Percentiles rank a stretch among this genome's conserved stretches.
These are phyloP conservation scores for Cercospora zeina DNA, from an alignment of 2,329 filamentous ascomycete genomes.

Conservation along the genomic window DNA sequence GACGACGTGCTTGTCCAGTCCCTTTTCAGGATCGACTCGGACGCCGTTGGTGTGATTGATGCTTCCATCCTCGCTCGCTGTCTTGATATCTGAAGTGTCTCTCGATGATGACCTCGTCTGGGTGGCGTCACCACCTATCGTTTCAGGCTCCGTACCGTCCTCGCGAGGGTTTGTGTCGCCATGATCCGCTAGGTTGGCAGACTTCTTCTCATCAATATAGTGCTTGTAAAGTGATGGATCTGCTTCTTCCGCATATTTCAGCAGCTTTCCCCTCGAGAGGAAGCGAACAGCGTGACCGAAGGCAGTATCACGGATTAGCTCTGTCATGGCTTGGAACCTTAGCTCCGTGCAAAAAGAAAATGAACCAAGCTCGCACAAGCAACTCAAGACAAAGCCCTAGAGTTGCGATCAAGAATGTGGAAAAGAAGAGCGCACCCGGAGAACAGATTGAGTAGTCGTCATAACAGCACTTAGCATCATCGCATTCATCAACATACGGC, in stretches of 20 bases:
- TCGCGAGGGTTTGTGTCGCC: slow-evolving; percentile 44
- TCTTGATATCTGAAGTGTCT: slow-evolving; percentile 24
- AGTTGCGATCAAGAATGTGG: neutral
- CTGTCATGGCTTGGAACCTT: slow-evolving; percentile 33
- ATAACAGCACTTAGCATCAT: slow-evolving; percentile 1
- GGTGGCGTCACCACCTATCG: slow-evolving; percentile 27
- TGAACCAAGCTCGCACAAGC: neutral
- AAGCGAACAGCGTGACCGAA: slow-evolving; percentile 51
- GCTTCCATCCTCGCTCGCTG: slow-evolving; percentile 7
- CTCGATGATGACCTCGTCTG: slow-evolving; percentile 14
- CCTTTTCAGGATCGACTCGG: slow-evolving; percentile 55
- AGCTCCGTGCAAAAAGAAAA: neutral
- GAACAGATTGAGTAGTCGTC: neutral
- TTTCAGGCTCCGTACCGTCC: slow-evolving; percentile 35
- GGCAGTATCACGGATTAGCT: slow-evolving; percentile 48
- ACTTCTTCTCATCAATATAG: slow-evolving; percentile 54
- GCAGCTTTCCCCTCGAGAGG: slow-evolving; percentile 45
- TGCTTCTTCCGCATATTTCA: slow-evolving; percentile 52
- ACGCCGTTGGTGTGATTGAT: slow-evolving; percentile 47
- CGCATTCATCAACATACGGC: neutral
- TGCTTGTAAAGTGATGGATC: slow-evolving; percentile 52
- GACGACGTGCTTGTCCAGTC: slow-evolving; percentile 52
- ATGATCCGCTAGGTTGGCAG: slow-evolving; percentile 50
- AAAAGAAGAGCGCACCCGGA: neutral
- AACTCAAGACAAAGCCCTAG: neutral